Conservation (phyloP, 2,329 filamentous ascomycete genomes). For the Fusarium sacchari region DNA sequence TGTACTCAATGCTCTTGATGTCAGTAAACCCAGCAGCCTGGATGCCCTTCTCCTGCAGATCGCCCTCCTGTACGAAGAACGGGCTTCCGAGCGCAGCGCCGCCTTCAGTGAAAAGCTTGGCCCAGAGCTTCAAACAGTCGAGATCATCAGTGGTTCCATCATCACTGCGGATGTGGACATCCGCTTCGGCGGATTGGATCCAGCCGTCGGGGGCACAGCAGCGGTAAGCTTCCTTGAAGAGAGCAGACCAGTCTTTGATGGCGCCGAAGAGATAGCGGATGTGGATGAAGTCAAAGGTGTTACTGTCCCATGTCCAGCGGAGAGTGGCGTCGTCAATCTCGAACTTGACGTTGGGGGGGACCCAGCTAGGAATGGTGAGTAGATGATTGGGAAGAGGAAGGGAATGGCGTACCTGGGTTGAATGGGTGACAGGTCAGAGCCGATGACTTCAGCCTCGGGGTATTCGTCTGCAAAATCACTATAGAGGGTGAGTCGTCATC, state of each 20-base stretch:
- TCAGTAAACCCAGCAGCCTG: constrained; percentile 34
- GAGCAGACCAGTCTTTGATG: constrained; percentile 22
- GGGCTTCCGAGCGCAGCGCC: constrained; percentile 21
- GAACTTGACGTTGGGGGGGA: constrained; percentile 36
- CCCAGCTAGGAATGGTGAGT: constrained; percentile 11
- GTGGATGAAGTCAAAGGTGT: constrained; percentile 37
- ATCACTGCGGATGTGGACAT: constrained; percentile 34
- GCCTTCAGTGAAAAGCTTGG: constrained; percentile 27
- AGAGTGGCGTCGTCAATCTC: constrained; percentile 37
- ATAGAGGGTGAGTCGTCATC: not conserved
- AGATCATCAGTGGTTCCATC: constrained; percentile 32
- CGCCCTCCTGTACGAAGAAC: constrained; percentile 26
- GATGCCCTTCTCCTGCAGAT: constrained; percentile 24
- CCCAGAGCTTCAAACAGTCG: constrained; percentile 22
- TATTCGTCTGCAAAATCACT: constrained; percentile 39
- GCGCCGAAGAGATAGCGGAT: constrained; percentile 40
- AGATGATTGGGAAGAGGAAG: accelerated
- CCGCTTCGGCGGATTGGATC: constrained; percentile 34
- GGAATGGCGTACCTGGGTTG: constrained; percentile 9
- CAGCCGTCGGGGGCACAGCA: constrained; percentile 31
- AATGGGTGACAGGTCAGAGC: constrained; percentile 36
- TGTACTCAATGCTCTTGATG: constrained; percentile 31
- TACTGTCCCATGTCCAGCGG: constrained; percentile 29
- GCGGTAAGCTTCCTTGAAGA: constrained; percentile 32
- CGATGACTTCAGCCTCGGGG: constrained; percentile 31